Conservation (phyloP, 2,329 filamentous ascomycete genomes). For the Penicillium sp. region DNA sequence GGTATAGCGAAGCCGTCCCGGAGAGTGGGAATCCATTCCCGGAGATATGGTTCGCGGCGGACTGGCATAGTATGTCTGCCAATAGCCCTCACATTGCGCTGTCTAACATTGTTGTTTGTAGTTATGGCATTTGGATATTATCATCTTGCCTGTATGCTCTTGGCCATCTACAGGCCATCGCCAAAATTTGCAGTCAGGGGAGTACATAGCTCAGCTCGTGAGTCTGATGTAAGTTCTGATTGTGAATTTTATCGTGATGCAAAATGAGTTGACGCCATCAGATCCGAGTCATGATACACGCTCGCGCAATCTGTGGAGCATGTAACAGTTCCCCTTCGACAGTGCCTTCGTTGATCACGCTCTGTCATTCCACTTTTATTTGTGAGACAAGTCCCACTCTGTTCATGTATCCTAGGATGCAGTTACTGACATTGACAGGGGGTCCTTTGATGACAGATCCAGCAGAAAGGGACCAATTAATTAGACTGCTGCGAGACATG, state of each 20-base stretch:
- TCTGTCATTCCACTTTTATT: constrained; percentile 12
- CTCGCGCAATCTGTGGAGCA: constrained; percentile 9
- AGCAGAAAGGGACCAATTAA: constrained; percentile 6
- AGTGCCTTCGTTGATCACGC: constrained; percentile 10
- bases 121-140: constrained; percentile 11
- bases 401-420: neutral
- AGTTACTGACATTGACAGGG: constrained; percentile 6
- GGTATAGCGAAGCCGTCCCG: constrained; percentile 4
- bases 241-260: neutral
- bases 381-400: neutral
- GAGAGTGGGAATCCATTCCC: constrained; percentile 7
- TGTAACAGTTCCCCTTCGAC: constrained; percentile 12
- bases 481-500: constrained; percentile 10
- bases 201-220: constrained; percentile 1
- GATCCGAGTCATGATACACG: constrained; percentile 10
- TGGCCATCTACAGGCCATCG: constrained; percentile 9
- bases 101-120: neutral
- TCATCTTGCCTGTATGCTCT: constrained; percentile 11
- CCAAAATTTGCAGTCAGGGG: constrained; percentile 9
- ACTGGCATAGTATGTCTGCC: constrained; percentile 8
- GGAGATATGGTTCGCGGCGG: constrained; percentile 8
- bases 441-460: constrained; percentile 8
- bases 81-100: neutral
- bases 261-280: constrained; percentile 2
- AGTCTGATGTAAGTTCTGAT: constrained; percentile 6